Evolutionary conservation across 2,329 filamentous ascomycete species (phyloP).

Genomic region (Calonectria pseudoreteaudii): DNA sequence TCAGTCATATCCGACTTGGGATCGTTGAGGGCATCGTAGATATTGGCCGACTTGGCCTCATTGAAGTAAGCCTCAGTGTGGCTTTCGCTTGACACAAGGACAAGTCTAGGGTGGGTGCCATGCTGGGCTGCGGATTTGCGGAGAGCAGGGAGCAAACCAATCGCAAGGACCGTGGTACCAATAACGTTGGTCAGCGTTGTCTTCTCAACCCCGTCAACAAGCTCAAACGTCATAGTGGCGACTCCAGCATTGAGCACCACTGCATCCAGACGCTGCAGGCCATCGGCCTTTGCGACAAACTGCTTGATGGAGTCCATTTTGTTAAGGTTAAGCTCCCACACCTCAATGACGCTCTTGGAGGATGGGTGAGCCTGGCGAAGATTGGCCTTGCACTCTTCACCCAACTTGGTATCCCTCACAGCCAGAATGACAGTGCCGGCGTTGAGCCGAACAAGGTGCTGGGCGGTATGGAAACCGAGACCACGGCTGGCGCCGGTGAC

Average conservation of each 20-base stretch:
- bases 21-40: background rate
- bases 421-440: background rate
- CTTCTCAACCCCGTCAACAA: background rate
- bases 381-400: background rate
- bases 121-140: background rate
- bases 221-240: background rate
- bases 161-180: background rate
- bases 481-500: background rate
- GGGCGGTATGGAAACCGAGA: background rate
- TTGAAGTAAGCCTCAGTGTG: background rate
- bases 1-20: conserved; percentile 6
- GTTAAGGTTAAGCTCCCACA: background rate
- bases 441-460: background rate
- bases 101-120: background rate
- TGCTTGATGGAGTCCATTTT: background rate
- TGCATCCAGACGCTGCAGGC: background rate
- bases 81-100: background rate
- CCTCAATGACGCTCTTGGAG: background rate
- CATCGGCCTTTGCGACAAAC: background rate
- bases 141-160: background rate
- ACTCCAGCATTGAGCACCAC: background rate
- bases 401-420: background rate
- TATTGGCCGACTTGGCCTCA: background rate
- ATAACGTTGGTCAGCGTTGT: background rate
- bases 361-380: background rate